Evolutionary conservation across 371 early-diverging fungal species (phyloP), one percentile per base, ranked within the genome.

Genomic region (Batkoa obscura): DNA sequence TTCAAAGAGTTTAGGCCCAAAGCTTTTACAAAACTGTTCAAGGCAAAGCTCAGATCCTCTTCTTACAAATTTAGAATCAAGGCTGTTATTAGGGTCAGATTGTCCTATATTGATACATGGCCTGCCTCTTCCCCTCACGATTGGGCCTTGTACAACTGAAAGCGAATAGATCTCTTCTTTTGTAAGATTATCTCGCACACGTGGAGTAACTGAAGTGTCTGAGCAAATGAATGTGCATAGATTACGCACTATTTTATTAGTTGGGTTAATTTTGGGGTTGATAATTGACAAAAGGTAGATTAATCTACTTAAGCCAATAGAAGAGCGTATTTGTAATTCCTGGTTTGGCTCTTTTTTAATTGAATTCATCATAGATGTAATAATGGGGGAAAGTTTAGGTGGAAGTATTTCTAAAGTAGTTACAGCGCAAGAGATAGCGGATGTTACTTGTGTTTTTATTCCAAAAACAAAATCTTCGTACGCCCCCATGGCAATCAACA

Each of bases 201-300:
- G 74, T 15, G 86, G 86, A 31, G 84, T 83, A 1, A 67, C 68
- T 43, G 69, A 65, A 0, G 86, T 76, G 58, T 96, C 94, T 9
- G 83, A 75, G 61, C 94, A 94, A 31, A 89, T 70, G 55, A 89
- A 85, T 0, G 81, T 79, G 23, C 83, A 80, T 43, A 94, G 60
- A 60, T 96, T 96, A 51, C 80, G 81, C 52, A 90, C 68, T 43
- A 96, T 72, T 63, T 92, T 90, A 51, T 91, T 94, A 10, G 78
- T 85, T 0, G 84, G 80, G 17, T 69, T 74, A 6, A 67, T 62
- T 1, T 76, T 72, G 5, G 60, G 53, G 2, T 59, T 58, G 13
- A 71, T 68, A 3, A 72, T 64, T 2, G 65, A 59, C 56, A 79
- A 78, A n/a, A 79, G 65, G 0, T 68, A 68, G 46, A 78, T 68